These are phyloP conservation scores for Eucalyptus erythrocorys DNA, from an alignment of 345 rosid species.

Conservation along the genomic window DNA sequence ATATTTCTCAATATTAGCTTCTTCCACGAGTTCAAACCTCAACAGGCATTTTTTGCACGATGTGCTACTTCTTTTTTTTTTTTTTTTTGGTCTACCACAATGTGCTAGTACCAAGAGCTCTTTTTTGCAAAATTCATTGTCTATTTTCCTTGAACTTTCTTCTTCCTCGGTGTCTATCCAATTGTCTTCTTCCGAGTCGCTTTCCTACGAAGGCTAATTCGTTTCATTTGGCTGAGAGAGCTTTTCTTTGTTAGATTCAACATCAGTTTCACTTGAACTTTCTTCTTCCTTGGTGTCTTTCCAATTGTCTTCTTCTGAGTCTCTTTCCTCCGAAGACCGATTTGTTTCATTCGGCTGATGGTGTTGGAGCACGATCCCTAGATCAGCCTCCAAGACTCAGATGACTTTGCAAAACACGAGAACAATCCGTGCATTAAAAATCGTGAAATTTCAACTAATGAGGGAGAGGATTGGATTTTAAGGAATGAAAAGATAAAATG, in stretches of 20 bases:
- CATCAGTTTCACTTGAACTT: background rate
- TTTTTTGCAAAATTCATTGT: accelerated
- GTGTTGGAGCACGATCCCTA: background rate
- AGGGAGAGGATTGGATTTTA: too few species aligned
- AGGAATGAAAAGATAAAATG: too few species aligned
- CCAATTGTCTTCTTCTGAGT: background rate
- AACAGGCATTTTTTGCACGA: too few species aligned
- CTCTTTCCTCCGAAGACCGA: background rate
- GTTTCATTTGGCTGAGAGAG: background rate
- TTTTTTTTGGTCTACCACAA: too few species aligned
- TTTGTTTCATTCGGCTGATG: background rate
- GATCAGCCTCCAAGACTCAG: background rate
- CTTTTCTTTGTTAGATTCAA: too few species aligned
- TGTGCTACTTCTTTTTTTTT: too few species aligned
- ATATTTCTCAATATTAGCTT: too few species aligned
- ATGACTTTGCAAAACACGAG: too few species aligned
- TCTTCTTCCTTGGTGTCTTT: background rate
- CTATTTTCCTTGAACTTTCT: background rate
- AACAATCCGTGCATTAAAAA: too few species aligned
- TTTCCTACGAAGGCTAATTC: accelerated
- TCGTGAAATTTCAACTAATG: too few species aligned
- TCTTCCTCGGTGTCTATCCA: background rate
- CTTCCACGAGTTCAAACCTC: too few species aligned
- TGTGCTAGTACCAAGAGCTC: accelerated
- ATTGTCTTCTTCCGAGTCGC: background rate